phyloP scores from a whole-genome alignment of 2,329 filamentous ascomycete genomes.

The Pseudogymnoascus sp. region DNA sequence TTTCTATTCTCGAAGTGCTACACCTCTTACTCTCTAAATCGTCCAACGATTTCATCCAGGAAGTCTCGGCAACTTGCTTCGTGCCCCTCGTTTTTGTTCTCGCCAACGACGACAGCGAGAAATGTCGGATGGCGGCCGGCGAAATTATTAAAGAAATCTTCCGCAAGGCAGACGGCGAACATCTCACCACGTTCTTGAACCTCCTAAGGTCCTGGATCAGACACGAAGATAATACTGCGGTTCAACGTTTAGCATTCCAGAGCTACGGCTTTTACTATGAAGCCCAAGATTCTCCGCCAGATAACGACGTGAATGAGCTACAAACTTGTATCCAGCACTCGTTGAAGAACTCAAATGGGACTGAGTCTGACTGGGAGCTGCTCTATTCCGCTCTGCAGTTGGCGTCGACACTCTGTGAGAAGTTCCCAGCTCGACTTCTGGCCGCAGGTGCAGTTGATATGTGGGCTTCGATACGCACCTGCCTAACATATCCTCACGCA shows the following conservation, averaged over 20 bases:
- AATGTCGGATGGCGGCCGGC: slow-evolving; percentile 75
- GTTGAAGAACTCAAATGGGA: slow-evolving; percentile 42
- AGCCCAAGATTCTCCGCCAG: slow-evolving; percentile 43
- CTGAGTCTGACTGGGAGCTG: slow-evolving; percentile 58
- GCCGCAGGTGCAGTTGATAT: slow-evolving; percentile 50
- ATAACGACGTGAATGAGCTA: slow-evolving; percentile 49
- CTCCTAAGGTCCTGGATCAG: slow-evolving; percentile 69
- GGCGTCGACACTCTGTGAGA: slow-evolving; percentile 57
- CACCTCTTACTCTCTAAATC: slow-evolving; percentile 82
- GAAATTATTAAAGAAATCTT: slow-evolving; percentile 76
- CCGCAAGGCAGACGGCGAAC: slow-evolving; percentile 64
- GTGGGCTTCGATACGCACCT: slow-evolving; percentile 61
- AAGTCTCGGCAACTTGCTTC: slow-evolving; percentile 74
- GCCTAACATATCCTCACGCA: slow-evolving; percentile 62
- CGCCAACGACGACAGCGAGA: slow-evolving; percentile 78
- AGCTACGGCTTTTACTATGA: slow-evolving; percentile 80
- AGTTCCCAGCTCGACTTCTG: slow-evolving; percentile 56
- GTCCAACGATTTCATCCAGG: slow-evolving; percentile 70
- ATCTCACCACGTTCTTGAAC: slow-evolving; percentile 58
- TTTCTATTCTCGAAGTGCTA: slow-evolving; percentile 89
- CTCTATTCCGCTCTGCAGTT: slow-evolving; percentile 66
- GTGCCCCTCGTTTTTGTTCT: slow-evolving; percentile 77
- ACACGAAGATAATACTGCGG: slow-evolving; percentile 61
- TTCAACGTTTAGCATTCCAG: slow-evolving; percentile 68
- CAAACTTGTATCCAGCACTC: slow-evolving; percentile 45